Evolutionary conservation across 176 grass and related monocot genomes (phyloP).

Genomic region (Eleusine indica): DNA sequence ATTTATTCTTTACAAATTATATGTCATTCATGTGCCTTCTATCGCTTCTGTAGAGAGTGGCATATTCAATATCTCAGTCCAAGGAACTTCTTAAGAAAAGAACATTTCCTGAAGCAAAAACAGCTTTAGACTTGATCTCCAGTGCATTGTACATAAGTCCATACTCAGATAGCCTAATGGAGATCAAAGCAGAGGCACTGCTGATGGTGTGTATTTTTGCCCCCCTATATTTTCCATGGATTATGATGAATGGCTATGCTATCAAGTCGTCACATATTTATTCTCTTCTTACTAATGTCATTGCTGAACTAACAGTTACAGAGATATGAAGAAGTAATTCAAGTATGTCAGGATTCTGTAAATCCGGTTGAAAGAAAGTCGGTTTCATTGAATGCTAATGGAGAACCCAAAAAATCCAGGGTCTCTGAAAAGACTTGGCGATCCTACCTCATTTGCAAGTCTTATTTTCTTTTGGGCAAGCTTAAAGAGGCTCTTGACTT

Average conservation of each 20-base stretch:
- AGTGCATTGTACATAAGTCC: slow-evolving; percentile 78
- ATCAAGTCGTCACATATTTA: slow-evolving; percentile 19
- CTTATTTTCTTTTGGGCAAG: slow-evolving; percentile 88
- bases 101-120: slow-evolving; percentile 69
- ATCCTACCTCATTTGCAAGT: slow-evolving; percentile 63
- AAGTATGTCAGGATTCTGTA: slow-evolving; percentile 77
- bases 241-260: background rate
- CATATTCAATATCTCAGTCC: slow-evolving; percentile 64
- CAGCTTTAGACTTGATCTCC: slow-evolving; percentile 72
- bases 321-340: slow-evolving; percentile 80
- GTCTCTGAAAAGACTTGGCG: slow-evolving; percentile 56
- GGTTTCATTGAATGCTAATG: slow-evolving; percentile 27
- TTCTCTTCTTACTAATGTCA: slow-evolving; percentile 33
- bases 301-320: slow-evolving; percentile 54
- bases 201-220: slow-evolving; percentile 64
- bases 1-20: slow-evolving; percentile 14
- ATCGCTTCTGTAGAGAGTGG: slow-evolving; percentile 56
- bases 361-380: slow-evolving; percentile 65
- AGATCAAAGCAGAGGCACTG: slow-evolving; percentile 89
- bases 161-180: slow-evolving; percentile 75
- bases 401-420: slow-evolving; percentile 36
- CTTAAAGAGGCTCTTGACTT: slow-evolving; percentile 85
- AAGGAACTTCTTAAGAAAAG: slow-evolving; percentile 72
- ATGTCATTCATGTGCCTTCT: slow-evolving; percentile 8
- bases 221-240: slow-evolving; percentile 1